Base-by-base conservation (phyloP, 2,329 filamentous ascomycete species). In the Fusarium drepaniforme region DNA sequence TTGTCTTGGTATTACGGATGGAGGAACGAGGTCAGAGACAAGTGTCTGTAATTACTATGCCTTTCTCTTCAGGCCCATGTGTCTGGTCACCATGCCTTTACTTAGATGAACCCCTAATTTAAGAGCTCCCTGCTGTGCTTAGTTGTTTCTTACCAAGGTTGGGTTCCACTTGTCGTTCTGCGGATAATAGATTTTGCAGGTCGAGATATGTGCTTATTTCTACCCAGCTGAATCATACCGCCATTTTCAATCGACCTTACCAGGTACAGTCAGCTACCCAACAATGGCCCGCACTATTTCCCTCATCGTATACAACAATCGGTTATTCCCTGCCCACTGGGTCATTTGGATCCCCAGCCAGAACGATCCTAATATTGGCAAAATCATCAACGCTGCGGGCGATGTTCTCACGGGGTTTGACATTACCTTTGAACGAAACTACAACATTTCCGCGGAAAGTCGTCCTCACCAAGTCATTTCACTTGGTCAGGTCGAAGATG, bases 281-380 rank as follows among this genome's bases (percentile, higher is more conserved):
- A 4, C 38, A 46, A 6, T 68, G 66, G 21, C 35, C 11, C 51
- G 61, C 21, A 25, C 66, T 9, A 6, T 65, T 11, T 68, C 38
- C 42, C 56, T 68, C 37, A 33, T 68, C 6, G 56, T 68, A 9
- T 68, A 68, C 66, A 68, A 30, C 33, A 65, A 42, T 7, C 42
- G 53, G 8, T 42, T 68, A 7, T 68, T 68, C 21, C 66, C 66
- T 13, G 66, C 66, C 8, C 66, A 65, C 21, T 68, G 66, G 66
- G 46, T 56, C 6, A 37, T 68, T 12, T 68, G 66, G 61, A 65
- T 65, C 21, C 61, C 61, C 15, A 68, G 61, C 8, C 53, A 40
- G 8, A 28, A 15, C 16, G 30, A 60, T 11, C 4, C 53, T 21
- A 49, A 23, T 5, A 7, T 68, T 8, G 66, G 66, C 16, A 68